A percentile compares a stretch with the other conserved stretches of the same genome.
These are phyloP conservation scores for Coccinonectria pachysandricola DNA, from an alignment of 2,329 filamentous ascomycete species.

Conservation along the genomic window DNA sequence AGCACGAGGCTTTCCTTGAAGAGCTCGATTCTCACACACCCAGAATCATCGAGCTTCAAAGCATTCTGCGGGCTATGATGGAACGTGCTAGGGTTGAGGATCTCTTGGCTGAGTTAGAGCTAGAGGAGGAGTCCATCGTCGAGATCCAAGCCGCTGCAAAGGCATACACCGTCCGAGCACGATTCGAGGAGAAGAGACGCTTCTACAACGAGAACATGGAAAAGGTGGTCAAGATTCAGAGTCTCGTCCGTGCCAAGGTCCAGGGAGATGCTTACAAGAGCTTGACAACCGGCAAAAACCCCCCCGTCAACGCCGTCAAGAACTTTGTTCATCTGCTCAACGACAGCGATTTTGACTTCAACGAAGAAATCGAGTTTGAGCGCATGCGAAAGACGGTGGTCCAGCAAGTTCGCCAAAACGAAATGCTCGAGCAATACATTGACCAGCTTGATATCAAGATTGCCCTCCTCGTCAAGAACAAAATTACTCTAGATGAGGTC, in stretches of 20 bases:
- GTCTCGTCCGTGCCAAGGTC: conserved; percentile 86
- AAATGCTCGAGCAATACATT: conserved; percentile 95
- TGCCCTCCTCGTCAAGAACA: conserved; percentile 95
- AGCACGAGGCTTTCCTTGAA: conserved; percentile 53
- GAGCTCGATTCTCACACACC: conserved; percentile 59
- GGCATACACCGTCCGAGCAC: conserved; percentile 61
- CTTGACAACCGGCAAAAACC: conserved; percentile 90
- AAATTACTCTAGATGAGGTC: conserved; percentile 96
- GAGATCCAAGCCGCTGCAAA: conserved; percentile 66
- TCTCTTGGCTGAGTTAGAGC: conserved; percentile 66
- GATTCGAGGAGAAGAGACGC: conserved; percentile 74
- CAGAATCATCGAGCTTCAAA: conserved; percentile 62
- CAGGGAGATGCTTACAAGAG: conserved; percentile 98
- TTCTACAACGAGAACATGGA: conserved; percentile 97
- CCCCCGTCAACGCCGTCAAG: conserved; percentile 91
- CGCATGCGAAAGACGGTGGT: conserved; percentile 90
- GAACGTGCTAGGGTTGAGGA: conserved; percentile 63
- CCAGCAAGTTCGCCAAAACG: conserved; percentile 93
- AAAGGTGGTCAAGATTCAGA: conserved; percentile 97
- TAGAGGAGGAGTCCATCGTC: conserved; percentile 66
- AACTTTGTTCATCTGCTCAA: conserved; percentile 97
- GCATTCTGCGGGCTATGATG: conserved; percentile 67
- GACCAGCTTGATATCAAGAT: conserved; percentile 99
- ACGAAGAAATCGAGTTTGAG: conserved; percentile 96
- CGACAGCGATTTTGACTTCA: conserved; percentile 97